phyloP scores from a whole-genome alignment of 176 grass and related monocot species.

The Poa pratensis region DNA sequence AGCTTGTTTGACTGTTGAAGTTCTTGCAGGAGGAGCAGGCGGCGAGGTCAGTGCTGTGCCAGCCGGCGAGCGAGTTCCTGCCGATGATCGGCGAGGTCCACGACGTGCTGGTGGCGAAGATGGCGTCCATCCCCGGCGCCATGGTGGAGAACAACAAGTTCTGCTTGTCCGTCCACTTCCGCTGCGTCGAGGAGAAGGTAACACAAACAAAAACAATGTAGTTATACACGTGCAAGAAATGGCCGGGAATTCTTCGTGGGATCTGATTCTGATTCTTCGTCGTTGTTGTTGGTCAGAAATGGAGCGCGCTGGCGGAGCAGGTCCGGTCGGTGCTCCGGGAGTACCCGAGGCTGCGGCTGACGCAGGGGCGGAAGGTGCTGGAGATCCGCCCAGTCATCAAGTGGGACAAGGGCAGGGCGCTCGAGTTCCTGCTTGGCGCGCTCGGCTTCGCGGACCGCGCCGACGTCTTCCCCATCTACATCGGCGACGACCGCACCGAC shows the following conservation, averaged over 20 bases:
- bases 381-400: conserved; percentile 90
- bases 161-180: conserved; percentile 80
- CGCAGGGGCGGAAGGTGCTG: conserved; percentile 78
- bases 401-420: conserved; percentile 95
- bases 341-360: conserved; percentile 67
- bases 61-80: conserved; percentile 83
- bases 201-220: background rate
- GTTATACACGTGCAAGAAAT: background rate
- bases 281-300: conserved; percentile 6
- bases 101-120: conserved; percentile 44
- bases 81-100: conserved; percentile 75
- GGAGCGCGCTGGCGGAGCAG: conserved; percentile 53
- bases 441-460: conserved; percentile 70
- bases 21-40: background rate
- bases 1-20: conserved; percentile 44
- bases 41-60: conserved; percentile 72
- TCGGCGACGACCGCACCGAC: conserved; percentile 93
- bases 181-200: conserved; percentile 87
- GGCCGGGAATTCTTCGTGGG: background rate
- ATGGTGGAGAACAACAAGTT: conserved; percentile 92
- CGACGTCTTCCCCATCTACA: conserved; percentile 77
- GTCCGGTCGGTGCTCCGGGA: conserved; percentile 62
- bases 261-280: background rate
- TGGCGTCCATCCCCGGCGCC: conserved; percentile 56
- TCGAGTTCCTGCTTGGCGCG: conserved; percentile 91